These are phyloP conservation scores for Fusarium sp. DNA, from an alignment of 2,329 filamentous ascomycete genomes.

Conservation along the genomic window DNA sequence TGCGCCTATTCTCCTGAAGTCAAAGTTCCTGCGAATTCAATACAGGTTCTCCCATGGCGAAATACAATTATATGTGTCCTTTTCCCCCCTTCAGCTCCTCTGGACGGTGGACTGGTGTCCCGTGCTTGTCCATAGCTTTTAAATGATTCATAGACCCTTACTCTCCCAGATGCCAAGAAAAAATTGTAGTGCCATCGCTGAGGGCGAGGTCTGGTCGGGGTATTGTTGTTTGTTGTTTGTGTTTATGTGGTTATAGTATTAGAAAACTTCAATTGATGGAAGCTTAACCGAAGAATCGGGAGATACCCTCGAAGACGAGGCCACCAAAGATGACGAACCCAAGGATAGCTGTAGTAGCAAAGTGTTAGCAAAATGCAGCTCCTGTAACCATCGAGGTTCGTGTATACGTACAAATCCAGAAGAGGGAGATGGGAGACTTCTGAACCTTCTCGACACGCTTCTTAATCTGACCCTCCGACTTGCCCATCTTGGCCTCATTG, in stretches of 20 bases:
- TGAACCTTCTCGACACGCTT: slow-evolving; percentile 64
- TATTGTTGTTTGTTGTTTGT: slow-evolving; percentile 6
- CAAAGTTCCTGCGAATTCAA: slow-evolving; percentile 40
- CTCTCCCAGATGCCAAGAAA: slow-evolving; percentile 8
- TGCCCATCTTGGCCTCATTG: slow-evolving; percentile 79
- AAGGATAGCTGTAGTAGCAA: slow-evolving; percentile 58
- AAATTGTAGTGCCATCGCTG: not conserved
- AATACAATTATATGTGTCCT: slow-evolving; percentile 29
- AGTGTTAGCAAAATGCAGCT: slow-evolving; percentile 6
- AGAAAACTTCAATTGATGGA: not conserved
- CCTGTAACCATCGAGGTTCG: not conserved
- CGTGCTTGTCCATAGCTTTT: slow-evolving; percentile 2
- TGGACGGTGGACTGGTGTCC: slow-evolving; percentile 5
- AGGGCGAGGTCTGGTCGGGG: slow-evolving; percentile 14
- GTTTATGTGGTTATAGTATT: slow-evolving; percentile 6
- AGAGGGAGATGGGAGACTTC: slow-evolving; percentile 71
- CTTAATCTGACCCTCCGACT: slow-evolving; percentile 73
- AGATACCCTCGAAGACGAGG: slow-evolving; percentile 66
- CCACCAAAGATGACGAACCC: slow-evolving; percentile 71
- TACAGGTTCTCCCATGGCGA: slow-evolving; percentile 26
- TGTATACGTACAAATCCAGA: slow-evolving; percentile 67
- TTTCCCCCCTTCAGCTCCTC: slow-evolving; percentile 5
- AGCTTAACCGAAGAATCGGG: slow-evolving; percentile 60
- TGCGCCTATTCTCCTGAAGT: slow-evolving; percentile 44
- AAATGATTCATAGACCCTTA: slow-evolving; percentile 1